These are phyloP conservation scores for Zalaria obscura DNA, from an alignment of 2,329 filamentous ascomycete species.

Conservation along the genomic window DNA sequence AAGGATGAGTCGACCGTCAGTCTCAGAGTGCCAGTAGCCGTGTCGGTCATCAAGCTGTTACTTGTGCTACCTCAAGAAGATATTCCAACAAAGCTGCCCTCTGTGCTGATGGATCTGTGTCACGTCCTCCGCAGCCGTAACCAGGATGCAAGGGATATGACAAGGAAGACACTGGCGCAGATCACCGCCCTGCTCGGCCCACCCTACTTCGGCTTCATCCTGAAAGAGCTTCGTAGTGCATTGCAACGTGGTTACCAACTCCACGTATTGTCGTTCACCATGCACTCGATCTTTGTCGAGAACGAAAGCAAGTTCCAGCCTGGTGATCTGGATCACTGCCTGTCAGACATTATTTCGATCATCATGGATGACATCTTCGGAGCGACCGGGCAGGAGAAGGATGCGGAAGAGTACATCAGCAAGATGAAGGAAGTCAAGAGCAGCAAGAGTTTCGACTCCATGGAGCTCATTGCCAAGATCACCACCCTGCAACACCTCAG, in stretches of 20 bases:
- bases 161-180: conserved; percentile 72
- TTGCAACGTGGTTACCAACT: conserved; percentile 80
- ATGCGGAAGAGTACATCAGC: conserved; percentile 86
- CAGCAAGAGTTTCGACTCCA: conserved; percentile 95
- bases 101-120: conserved; percentile 80
- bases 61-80: conserved; percentile 62
- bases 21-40: conserved; percentile 75
- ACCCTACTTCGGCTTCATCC: conserved; percentile 76
- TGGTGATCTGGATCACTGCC: conserved; percentile 81
- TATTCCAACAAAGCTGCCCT: conserved; percentile 60
- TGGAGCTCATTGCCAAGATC: conserved; percentile 79
- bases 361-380: conserved; percentile 98
- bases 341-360: conserved; percentile 62
- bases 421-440: conserved; percentile 97
- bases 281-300: conserved; percentile 77
- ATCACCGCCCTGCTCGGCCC: conserved; percentile 72
- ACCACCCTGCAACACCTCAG: conserved; percentile 62
- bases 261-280: conserved; percentile 86
- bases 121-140: conserved; percentile 83
- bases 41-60: conserved; percentile 78
- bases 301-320: conserved; percentile 58
- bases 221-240: conserved; percentile 76
- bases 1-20: conserved; percentile 94
- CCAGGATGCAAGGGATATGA: conserved; percentile 80
- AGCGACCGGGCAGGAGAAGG: conserved; percentile 82